These are phyloP conservation scores for Casaregolazyma suthepensis DNA, from an alignment of 1,139 yeast species.

Conservation along the genomic window DNA sequence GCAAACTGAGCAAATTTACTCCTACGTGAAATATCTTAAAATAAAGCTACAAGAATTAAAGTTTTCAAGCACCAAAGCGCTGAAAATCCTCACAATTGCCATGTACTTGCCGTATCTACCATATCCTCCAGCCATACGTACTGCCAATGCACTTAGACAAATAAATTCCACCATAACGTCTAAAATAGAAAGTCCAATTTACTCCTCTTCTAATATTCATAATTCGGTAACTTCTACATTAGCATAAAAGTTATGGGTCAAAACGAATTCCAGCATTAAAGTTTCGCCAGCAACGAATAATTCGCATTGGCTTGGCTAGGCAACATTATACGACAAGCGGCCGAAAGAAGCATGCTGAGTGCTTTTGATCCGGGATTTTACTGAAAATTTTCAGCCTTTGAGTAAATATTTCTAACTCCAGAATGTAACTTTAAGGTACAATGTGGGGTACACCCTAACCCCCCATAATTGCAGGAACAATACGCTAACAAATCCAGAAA, in stretches of 20 bases:
- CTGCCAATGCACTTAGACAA: too few species aligned
- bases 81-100: too few species aligned
- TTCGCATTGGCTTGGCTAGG: neutral
- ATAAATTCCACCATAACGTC: neutral
- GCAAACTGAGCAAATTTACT: neutral
- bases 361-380: too few species aligned
- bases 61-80: neutral
- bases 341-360: neutral
- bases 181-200: neutral
- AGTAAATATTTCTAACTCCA: neutral
- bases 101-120: too few species aligned
- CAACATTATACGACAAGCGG: neutral
- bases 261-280: neutral
- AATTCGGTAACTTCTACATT: neutral
- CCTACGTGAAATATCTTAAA: neutral
- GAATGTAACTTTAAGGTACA: neutral
- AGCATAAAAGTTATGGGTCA: neutral
- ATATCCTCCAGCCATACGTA: too few species aligned
- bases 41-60: neutral
- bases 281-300: neutral
- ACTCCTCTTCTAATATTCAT: neutral
- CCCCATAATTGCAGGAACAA: neutral
- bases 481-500: neutral
- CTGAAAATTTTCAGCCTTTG: neutral
- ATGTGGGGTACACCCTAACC: neutral